Base-by-base conservation (phyloP, 257 asterid species). In the Petunia axillaris region DNA sequence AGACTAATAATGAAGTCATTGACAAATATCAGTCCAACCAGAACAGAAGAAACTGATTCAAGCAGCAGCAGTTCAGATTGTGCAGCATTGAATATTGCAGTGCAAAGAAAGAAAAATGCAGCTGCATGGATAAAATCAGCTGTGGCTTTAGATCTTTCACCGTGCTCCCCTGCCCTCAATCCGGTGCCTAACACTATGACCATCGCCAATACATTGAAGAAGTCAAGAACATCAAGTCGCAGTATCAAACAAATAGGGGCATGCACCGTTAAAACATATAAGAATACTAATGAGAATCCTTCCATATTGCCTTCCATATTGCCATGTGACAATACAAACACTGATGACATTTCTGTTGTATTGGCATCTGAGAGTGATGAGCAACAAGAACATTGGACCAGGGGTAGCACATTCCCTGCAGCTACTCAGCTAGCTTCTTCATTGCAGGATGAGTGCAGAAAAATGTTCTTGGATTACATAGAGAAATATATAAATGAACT, bases 111-210 rank as follows among this genome's bases (percentile, higher is more conserved):
- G 84, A 90, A 87, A 80, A 89, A 87, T 0, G 97, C 96, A 2
- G 59, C 80, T 2, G 40, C 87, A 35, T 91, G 97, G 96, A 82
- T 93, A 43, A 93, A 84, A 89, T 87, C 95, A 8, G 96, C 96
- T 1, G 75, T 90, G 8, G 90, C 92, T 38, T 83, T 83, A 38
- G 98, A 91, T 82, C 97, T 93, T 76, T 88, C 95, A 25, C 85
- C 88, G 0, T 60, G 73, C 80, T 48, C 85, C 15, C 6, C 77
- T 59, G 40, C 82, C 14, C 79, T 68, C 40, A 60, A 66, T 73
- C 82, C 83, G 35, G 46, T 75, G 36, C 57, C 82, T 25, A 67
- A 75, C 81, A 60, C 78, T 36, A 36, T 16, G 7, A 67, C 81
- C 25, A 37, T 88, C 48, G 35, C 83, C 66, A 71, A 55, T 36